These are phyloP conservation scores for Yamadazyma siamensis DNA, from an alignment of 1,139 yeast species.

Conservation along the genomic window DNA sequence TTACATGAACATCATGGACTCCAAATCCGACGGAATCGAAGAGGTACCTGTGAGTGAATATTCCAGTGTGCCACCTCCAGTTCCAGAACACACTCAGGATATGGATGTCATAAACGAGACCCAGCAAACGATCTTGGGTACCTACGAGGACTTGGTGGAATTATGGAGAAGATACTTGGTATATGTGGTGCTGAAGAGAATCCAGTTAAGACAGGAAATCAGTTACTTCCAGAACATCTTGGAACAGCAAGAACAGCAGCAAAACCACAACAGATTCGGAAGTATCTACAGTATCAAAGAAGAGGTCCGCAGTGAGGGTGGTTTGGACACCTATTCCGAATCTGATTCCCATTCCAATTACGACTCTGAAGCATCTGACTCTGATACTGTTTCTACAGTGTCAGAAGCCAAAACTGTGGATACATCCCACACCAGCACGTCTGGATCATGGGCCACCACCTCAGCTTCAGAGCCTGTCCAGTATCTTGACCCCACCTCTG, in stretches of 20 bases:
- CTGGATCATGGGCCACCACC: constrained; percentile 1
- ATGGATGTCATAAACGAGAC: no score
- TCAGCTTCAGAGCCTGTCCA: not conserved
- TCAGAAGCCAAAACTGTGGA: constrained; percentile 5
- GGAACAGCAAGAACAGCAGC: constrained; percentile 14
- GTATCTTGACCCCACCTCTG: constrained; percentile 12
- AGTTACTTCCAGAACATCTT: constrained; percentile 30
- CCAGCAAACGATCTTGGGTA: constrained; percentile 8
- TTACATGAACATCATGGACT: constrained; percentile 14
- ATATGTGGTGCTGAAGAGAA: constrained; percentile 36
- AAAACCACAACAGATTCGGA: constrained; percentile 8
- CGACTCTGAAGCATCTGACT: constrained; percentile 5
- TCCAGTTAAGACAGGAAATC: constrained; percentile 43
- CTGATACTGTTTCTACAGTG: constrained; percentile 7
- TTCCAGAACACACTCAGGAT: constrained; percentile 21
- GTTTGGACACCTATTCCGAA: constrained; percentile 4
- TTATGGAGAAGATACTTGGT: constrained; percentile 39
- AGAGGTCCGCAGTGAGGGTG: no score
- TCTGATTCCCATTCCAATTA: constrained; percentile 2
- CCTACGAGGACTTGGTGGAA: constrained; percentile 18
- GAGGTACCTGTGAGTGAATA: constrained; percentile 19
- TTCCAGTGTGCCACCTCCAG: constrained; percentile 23
- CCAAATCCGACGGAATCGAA: constrained; percentile 13
- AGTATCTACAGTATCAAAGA: constrained; percentile 10
- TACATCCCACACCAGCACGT: not conserved